A percentile compares a stretch with the other conserved stretches of the same genome.
These are phyloP conservation scores for Pleurostoma richardsiae DNA, from an alignment of 2,329 filamentous ascomycete species.

Conservation along the genomic window DNA sequence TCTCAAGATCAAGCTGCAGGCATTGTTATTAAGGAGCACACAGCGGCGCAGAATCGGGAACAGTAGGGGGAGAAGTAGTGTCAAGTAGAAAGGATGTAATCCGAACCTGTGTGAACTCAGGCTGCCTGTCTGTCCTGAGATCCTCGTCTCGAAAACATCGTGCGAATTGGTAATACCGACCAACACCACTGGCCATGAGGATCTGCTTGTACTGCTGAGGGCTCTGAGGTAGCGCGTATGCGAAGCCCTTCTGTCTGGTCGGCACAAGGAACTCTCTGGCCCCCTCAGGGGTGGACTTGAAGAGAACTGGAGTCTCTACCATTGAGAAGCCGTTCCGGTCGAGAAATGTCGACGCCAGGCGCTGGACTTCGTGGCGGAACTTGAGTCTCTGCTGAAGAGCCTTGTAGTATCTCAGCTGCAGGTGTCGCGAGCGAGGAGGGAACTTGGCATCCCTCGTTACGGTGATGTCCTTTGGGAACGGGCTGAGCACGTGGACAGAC, in stretches of 20 bases:
- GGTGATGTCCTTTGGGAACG: slow-evolving; percentile 70
- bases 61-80: not conserved
- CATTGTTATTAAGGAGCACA: too few relatives aligned
- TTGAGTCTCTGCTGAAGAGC: slow-evolving; percentile 62
- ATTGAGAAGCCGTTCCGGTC: slow-evolving; percentile 61
- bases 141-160: slow-evolving; percentile 96
- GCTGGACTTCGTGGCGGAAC: slow-evolving; percentile 60
- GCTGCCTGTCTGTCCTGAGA: slow-evolving; percentile 83
- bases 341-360: slow-evolving; percentile 48
- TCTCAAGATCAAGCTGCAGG: slow-evolving; percentile 79
- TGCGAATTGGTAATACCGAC: slow-evolving; percentile 86
- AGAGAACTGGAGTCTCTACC: slow-evolving; percentile 87
- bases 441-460: slow-evolving; percentile 72
- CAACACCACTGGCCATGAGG: slow-evolving; percentile 84
- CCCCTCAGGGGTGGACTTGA: slow-evolving; percentile 96
- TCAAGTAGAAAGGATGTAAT: not conserved
- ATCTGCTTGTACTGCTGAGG: slow-evolving; percentile 99
- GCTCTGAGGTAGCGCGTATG: slow-evolving; percentile 91
- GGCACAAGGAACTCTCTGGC: slow-evolving; percentile 93
- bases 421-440: slow-evolving; percentile 68
- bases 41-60: not conserved
- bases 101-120: slow-evolving; percentile 84
- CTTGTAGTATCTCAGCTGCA: slow-evolving; percentile 75
- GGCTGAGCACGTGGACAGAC: slow-evolving; percentile 63
- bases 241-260: slow-evolving; percentile 67